Conservation (phyloP, 345 rosid species). For the Boechera divaricarpa region DNA sequence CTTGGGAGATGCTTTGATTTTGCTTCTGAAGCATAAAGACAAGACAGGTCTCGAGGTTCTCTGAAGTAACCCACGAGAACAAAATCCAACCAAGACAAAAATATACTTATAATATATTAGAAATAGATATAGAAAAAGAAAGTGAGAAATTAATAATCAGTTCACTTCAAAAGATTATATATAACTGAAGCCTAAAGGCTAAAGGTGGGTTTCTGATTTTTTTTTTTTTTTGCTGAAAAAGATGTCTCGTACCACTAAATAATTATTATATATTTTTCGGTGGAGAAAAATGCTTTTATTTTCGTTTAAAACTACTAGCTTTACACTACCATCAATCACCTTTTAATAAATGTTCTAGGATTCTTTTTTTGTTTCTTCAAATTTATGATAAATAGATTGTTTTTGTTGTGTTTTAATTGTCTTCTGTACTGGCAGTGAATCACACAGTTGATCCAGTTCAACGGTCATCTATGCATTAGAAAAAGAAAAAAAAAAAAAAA, state of each 20-base stretch:
- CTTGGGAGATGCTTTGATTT: constrained; percentile 46
- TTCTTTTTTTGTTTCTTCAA: constrained; percentile 6
- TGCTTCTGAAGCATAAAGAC: constrained; percentile 40
- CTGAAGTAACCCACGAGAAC: constrained; percentile 48
- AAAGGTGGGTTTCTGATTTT: constrained; percentile 19
- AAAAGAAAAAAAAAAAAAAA: not conserved
- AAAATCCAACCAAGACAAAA: constrained; percentile 44
- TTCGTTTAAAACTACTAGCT: not conserved
- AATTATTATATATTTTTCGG: constrained; percentile 16
- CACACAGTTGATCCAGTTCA: constrained; percentile 36
- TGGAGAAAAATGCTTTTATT: constrained; percentile 28
- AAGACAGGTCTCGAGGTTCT: constrained; percentile 47
- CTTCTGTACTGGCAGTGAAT: constrained; percentile 30
- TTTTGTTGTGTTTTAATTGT: constrained; percentile 10
- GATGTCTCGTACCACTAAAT: constrained; percentile 41
- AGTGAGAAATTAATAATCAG: constrained; percentile 36
- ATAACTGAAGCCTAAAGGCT: constrained; percentile 34
- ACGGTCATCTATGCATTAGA: constrained; percentile 41
- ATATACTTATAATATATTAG: not conserved
- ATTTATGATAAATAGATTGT: constrained; percentile 12
- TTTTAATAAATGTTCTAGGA: constrained; percentile 31
- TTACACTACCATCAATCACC: not conserved
- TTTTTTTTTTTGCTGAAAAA: constrained; percentile 35
- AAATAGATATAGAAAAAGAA: not conserved
- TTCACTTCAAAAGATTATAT: constrained; percentile 35